Base-by-base conservation (phyloP, 176 grass and related monocot species). In the Musa beccarii region DNA sequence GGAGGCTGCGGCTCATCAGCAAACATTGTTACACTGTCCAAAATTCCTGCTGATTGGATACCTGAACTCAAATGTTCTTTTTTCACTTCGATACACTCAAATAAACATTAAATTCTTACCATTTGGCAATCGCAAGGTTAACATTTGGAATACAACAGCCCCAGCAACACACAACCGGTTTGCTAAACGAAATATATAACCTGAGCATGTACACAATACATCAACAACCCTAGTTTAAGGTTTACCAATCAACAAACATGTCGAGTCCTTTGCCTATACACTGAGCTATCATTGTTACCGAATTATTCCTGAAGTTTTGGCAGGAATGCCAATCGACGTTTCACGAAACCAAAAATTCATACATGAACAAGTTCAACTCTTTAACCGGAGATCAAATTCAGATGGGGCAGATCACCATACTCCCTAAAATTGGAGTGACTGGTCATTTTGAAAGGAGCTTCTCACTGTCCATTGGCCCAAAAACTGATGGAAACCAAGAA, bases 351-450 rank as follows among this genome's bases (percentile, higher is more conserved):
- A 17, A 70, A 52, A 10, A 15, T 20, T 51, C 65, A 34, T 51
- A 70, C 1, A 70, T 70, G 1, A 49, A 70, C 10, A 70, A 51
- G 12, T 49, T 52, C 68, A 70, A 70, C 2, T 19, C 34, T 70
- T 70, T n/a, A 70, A 70, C 29, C 21, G 43, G 25, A 49, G 34
- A 70, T 52, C 43, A 51, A 34, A 51, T 52, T 7, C 68, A 70
- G 68, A 51, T 1, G 17, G 17, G 9, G 34, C 34, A 8, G 49
- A 70, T 70, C 15, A 51, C 68, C 16, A 17, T 70, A 51, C 68
- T 68, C 26, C 66, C 66, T 51, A 70, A 51, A 70, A 70, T 51
- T 51, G 43, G 68, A 70, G 68, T 20, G 43, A n/a, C 16, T 50
- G 43, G 67, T 49, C 17, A 51, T 9, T 50, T 43, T 17, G 51